Evolutionary conservation across 805 yeast species (phyloP).

Genomic region (Saturnispora gosingensis): DNA sequence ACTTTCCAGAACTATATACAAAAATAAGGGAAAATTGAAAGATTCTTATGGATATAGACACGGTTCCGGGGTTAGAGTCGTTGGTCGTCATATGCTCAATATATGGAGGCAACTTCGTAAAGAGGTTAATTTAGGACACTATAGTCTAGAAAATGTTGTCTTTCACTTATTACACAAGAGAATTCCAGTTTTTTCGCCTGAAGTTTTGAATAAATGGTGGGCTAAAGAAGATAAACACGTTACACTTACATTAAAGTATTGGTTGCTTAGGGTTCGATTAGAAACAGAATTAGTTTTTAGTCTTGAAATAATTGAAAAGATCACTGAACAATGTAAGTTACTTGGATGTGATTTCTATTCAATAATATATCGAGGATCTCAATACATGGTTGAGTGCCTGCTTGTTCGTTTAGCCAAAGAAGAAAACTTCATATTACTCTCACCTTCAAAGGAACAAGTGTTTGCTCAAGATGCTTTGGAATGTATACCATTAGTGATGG

Average conservation of each 20-base stretch:
- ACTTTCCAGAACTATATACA: conserved; percentile 48
- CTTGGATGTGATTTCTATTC: conserved; percentile 88
- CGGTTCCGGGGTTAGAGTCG: conserved; percentile 56
- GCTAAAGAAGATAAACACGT: conserved; percentile 17
- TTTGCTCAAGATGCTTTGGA: conserved; percentile 79
- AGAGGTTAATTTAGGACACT: conserved; percentile 55
- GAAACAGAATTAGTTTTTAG: conserved; percentile 42
- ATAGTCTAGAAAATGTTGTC: conserved; percentile 68
- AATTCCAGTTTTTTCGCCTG: conserved; percentile 51
- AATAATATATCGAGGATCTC: conserved; percentile 85
- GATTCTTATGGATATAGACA: conserved; percentile 79
- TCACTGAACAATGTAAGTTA: conserved; percentile 74
- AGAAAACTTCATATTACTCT: conserved; percentile 61
- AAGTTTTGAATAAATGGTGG: conserved; percentile 42
- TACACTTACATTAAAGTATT: conserved; percentile 37
- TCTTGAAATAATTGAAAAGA: conserved; percentile 59
- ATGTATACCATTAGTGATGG: conserved; percentile 85
- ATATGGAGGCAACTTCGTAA: conserved; percentile 70
- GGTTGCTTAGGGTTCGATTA: conserved; percentile 34
- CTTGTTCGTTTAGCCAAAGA: conserved; percentile 64
- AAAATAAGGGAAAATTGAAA: conserved; percentile 42
- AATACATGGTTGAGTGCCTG: conserved; percentile 85
- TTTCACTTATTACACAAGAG: conserved; percentile 58
- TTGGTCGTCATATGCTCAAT: conserved; percentile 79
- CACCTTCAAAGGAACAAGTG: conserved; percentile 77